Base-by-base conservation (phyloP, 257 asterid species). In the Cordia subcordata region DNA sequence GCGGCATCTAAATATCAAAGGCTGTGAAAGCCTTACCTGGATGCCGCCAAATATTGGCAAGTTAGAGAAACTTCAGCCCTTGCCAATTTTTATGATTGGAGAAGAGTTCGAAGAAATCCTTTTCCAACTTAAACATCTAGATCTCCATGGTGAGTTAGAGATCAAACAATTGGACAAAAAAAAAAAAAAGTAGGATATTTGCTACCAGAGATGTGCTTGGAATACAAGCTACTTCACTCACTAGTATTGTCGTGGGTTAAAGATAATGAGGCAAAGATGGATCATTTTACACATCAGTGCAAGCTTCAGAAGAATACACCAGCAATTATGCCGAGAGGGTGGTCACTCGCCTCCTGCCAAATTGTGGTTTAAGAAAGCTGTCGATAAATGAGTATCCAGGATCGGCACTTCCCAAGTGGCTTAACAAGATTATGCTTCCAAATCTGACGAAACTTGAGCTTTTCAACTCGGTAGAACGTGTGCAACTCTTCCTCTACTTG, bases 41-140 rank as follows among this genome's bases (percentile, higher is more conserved):
- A 57, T 71, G 61, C 77, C 77, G 40, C 56, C 68, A 45, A 72
- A 72, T 22, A 62, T 65, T 27, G 65, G 65, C 21, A 71, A 65
- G 11, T 57, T 60, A 60, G 57, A 35, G 55, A 55, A 71, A 35
- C 72, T 71, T 60, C 72, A 71, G 57, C 65, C 72, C 27, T 56
- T 61, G 65, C 61, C 65, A 16, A 49, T 67, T 37, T 71, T 38
- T 47, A 65, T 66, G 18, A 65, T 65, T 59, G 77, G 68, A 10
- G 56, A 71, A 46, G 64, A 56, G 46, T 45, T 40, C 12, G 64
- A 64, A 32, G 57, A 65, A 60, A 65, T 60, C 65, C 66, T 71
- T 58, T 20, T 35, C 1, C 65, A 71, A 71, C 67, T 71, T 58
- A 21, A 27, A 32, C 32, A 52, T 61, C 65, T 42, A 40, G 45